phyloP scores from a whole-genome alignment of 2,329 filamentous ascomycete species.

The Thelonectria blattea region DNA sequence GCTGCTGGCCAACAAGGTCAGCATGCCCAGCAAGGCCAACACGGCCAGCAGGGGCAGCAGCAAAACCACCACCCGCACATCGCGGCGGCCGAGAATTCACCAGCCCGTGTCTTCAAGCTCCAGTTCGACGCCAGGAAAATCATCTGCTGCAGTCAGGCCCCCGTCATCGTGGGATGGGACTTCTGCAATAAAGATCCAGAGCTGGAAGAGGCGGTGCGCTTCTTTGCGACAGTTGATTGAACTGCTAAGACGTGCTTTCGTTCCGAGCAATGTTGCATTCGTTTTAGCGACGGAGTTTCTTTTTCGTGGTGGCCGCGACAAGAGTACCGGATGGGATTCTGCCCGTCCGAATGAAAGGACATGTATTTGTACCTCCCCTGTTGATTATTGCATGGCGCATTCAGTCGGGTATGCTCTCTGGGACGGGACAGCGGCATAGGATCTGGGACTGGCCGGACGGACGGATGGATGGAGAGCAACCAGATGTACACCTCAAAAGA shows the following conservation, averaged over 20 bases:
- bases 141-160: conserved; percentile 92
- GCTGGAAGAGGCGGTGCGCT: conserved; percentile 76
- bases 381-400: conserved; percentile 7
- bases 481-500: conserved; percentile 11
- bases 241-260: not conserved
- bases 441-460: not conserved
- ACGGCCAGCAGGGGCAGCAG: conserved; percentile 14
- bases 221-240: conserved; percentile 70
- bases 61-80: conserved; percentile 53
- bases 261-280: not conserved
- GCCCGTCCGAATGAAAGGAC: conserved; percentile 7
- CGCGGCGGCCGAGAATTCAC: conserved; percentile 52
- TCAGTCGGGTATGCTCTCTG: conserved; percentile 5
- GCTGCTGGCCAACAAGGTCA: conserved; percentile 7
- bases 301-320: conserved; percentile 2
- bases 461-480: conserved; percentile 7
- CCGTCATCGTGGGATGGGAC: conserved; percentile 95
- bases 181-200: conserved; percentile 88
- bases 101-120: conserved; percentile 85
- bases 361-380: conserved; percentile 19
- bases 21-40: conserved; percentile 1
- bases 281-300: conserved; percentile 22
- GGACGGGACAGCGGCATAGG: conserved; percentile 2
- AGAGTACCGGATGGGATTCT: conserved; percentile 12
- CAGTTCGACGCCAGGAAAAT: conserved; percentile 95